phyloP scores from a whole-genome alignment of 2,329 filamentous ascomycete species.

The Diaporthe sp. region DNA sequence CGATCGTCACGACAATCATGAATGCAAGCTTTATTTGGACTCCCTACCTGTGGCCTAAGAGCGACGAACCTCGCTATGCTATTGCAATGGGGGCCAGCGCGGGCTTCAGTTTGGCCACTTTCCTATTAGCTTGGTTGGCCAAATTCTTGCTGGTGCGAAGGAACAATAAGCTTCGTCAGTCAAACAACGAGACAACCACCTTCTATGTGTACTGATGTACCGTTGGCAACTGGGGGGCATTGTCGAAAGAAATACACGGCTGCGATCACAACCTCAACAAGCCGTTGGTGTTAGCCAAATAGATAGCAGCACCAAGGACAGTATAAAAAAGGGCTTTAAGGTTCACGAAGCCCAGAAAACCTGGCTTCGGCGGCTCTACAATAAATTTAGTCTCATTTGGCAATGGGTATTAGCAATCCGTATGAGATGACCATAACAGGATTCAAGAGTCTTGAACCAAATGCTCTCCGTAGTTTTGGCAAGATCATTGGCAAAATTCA shows the following conservation, averaged over 20 bases:
- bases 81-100: constrained; percentile 34
- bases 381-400: neutral
- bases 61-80: constrained; percentile 32
- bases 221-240: neutral
- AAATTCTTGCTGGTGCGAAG: constrained; percentile 27
- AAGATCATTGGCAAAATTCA: neutral
- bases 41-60: constrained; percentile 36
- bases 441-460: neutral
- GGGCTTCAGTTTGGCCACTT: constrained; percentile 34
- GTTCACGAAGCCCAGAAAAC: neutral
- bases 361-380: too few species aligned
- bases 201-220: constrained; percentile 27
- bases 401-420: neutral
- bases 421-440: neutral
- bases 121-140: constrained; percentile 16
- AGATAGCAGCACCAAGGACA: neutral
- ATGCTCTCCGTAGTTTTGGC: neutral
- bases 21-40: constrained; percentile 37
- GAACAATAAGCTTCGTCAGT: constrained; percentile 27
- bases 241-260: neutral
- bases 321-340: neutral
- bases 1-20: constrained; percentile 36
- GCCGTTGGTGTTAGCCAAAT: neutral
- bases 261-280: neutral
- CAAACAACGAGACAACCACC: constrained; percentile 12